Conservation (phyloP, 106 monocot genomes). For the Acanthochlamys bracteata region DNA sequence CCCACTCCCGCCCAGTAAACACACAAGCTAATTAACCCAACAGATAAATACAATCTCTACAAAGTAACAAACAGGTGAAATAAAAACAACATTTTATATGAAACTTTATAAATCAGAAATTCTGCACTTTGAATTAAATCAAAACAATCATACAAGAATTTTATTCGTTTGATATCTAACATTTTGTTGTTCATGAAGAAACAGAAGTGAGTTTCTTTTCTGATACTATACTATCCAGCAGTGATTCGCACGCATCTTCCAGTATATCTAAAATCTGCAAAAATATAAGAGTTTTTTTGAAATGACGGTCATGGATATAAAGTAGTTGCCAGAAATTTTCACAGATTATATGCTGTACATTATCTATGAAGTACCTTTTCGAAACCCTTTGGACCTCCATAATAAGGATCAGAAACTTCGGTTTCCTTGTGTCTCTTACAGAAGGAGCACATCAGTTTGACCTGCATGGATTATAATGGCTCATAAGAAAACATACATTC, state of each 20-base stretch:
- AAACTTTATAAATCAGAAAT: no score
- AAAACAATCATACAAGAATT: no score
- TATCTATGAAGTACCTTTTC: slow-evolving; percentile 44
- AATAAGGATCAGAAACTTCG: slow-evolving; percentile 96
- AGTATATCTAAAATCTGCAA: slow-evolving; percentile 71
- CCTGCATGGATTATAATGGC: slow-evolving; percentile 24
- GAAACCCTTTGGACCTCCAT: slow-evolving; percentile 90
- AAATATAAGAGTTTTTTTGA: not conserved
- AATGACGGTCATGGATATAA: not conserved
- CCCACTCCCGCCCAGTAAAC: no score
- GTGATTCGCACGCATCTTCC: slow-evolving; percentile 66
- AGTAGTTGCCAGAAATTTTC: not conserved
- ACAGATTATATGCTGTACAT: no score
- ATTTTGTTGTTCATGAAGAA: slow-evolving; percentile 2
- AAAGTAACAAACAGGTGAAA: no score
- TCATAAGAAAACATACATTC: no score
- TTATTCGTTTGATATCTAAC: no score
- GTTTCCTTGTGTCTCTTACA: slow-evolving; percentile 69
- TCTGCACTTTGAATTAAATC: no score
- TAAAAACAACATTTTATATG: no score
- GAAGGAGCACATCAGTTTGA: slow-evolving; percentile 91
- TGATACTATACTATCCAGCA: slow-evolving; percentile 45
- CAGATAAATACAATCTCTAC: no score
- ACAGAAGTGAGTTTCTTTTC: slow-evolving; percentile 21
- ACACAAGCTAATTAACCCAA: no score